Evolutionary conservation across 2,329 filamentous ascomycete species (phyloP).

Genomic region (Gnomoniopsis sp.): DNA sequence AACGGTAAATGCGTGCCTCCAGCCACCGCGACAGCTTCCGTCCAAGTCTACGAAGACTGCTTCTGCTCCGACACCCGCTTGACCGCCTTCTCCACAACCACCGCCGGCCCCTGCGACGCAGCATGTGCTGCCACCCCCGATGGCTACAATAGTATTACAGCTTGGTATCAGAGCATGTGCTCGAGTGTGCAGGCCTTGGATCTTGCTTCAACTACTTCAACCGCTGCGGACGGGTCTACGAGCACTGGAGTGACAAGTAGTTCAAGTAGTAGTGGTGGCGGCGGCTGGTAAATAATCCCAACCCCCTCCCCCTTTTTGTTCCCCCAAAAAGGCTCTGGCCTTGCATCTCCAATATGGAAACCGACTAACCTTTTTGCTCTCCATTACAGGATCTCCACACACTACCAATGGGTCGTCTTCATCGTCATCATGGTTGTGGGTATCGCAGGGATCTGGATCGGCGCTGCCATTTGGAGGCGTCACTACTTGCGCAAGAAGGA

Average conservation of each 20-base stretch:
- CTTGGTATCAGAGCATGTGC: slow-evolving; percentile 71
- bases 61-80: slow-evolving; percentile 68
- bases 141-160: slow-evolving; percentile 56
- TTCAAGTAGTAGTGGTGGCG: slow-evolving; percentile 23
- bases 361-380: neutral
- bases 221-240: slow-evolving; percentile 27
- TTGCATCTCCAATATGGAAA: neutral
- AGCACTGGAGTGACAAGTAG: slow-evolving; percentile 23
- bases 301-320: neutral
- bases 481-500: slow-evolving; percentile 71
- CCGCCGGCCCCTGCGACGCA: slow-evolving; percentile 59
- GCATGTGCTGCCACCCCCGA: slow-evolving; percentile 48
- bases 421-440: slow-evolving; percentile 69
- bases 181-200: slow-evolving; percentile 36
- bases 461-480: slow-evolving; percentile 68
- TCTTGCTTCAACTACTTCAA: slow-evolving; percentile 23
- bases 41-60: slow-evolving; percentile 60
- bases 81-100: slow-evolving; percentile 51
- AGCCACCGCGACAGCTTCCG: slow-evolving; percentile 42
- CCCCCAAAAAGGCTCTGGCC: neutral
- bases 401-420: slow-evolving; percentile 81
- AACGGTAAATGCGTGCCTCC: slow-evolving; percentile 69
- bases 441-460: slow-evolving; percentile 64
- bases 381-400: slow-evolving; percentile 58
- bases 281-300: slow-evolving; percentile 41